Conservation (phyloP, 331 rosid genomes). For the Quercus lobata region DNA sequence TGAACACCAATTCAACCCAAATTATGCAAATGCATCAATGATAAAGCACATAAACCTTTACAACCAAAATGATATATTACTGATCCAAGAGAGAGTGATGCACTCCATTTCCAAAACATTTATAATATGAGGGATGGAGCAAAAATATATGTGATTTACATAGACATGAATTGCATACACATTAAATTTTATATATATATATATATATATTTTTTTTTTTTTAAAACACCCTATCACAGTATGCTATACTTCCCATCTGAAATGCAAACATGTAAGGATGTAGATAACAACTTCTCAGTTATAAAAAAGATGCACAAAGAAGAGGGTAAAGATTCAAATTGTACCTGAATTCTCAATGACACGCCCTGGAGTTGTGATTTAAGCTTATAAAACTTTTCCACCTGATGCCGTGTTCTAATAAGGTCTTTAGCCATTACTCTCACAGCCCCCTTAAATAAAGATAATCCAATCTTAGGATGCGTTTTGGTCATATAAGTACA, state of each 20-base stretch:
- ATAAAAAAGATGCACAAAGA: background rate
- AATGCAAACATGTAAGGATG: background rate
- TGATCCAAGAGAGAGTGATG: background rate
- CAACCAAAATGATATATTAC: background rate
- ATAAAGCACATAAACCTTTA: background rate
- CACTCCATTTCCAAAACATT: background rate
- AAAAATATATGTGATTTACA: background rate
- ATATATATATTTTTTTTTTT: too few relatives aligned
- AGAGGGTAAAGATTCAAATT: background rate
- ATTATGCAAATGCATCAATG: background rate
- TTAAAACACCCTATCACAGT: background rate
- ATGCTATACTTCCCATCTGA: background rate
- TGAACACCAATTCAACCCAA: background rate
- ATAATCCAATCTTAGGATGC: conserved; percentile 11
- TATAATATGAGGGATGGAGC: background rate
- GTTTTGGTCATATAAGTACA: conserved; percentile 6
- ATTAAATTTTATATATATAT: background rate
- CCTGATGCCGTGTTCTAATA: conserved; percentile 86
- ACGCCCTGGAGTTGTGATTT: conserved; percentile 93
- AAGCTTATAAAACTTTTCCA: conserved; percentile 84
- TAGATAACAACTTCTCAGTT: background rate
- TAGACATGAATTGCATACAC: background rate
- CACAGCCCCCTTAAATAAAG: conserved; percentile 62
- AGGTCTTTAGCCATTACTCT: conserved; percentile 94
- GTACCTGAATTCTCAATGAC: conserved; percentile 79